Conservation (phyloP, 352 stramenopile genomes). For the Thalassiosira ordinaria region DNA sequence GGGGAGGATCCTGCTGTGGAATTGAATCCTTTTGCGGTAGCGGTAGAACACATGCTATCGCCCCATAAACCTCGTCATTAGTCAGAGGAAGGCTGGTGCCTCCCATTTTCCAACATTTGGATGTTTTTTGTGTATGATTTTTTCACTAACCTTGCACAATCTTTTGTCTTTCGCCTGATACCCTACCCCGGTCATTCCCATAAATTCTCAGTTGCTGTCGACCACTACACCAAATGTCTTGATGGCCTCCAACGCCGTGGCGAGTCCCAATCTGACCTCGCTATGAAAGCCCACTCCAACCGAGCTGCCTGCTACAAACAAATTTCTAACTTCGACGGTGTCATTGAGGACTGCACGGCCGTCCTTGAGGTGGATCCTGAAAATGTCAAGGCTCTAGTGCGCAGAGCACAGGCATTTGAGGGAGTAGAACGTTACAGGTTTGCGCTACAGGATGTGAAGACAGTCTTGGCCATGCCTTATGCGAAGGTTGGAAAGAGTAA, state of each 20-base stretch:
- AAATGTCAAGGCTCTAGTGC: slow-evolving; percentile 95
- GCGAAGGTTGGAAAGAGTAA: slow-evolving; percentile 82
- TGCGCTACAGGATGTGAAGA: slow-evolving; percentile 86
- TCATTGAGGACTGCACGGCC: slow-evolving; percentile 93
- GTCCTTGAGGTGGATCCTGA: slow-evolving; percentile 93
- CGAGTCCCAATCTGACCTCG: slow-evolving; percentile 84
- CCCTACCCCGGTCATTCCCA: slow-evolving; percentile 48
- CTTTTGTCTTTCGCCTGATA: too few relatives aligned
- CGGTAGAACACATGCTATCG: too few relatives aligned
- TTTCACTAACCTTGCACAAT: too few relatives aligned
- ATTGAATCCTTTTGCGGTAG: too few relatives aligned
- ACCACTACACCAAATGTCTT: slow-evolving; percentile 92
- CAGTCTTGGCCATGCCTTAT: slow-evolving; percentile 79
- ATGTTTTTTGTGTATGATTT: too few relatives aligned
- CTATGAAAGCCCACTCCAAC: slow-evolving; percentile 94
- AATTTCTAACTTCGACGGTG: slow-evolving; percentile 95
- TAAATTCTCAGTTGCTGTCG: slow-evolving; percentile 91
- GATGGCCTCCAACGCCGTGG: slow-evolving; percentile 86
- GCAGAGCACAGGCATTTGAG: slow-evolving; percentile 93
- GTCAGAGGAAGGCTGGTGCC: too few relatives aligned
- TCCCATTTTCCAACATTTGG: too few relatives aligned
- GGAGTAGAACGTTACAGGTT: slow-evolving; percentile 93
- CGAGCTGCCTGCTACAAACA: slow-evolving; percentile 96
- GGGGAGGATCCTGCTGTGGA: too few relatives aligned
- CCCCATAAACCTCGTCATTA: too few relatives aligned